A percentile compares a stretch with the other conserved stretches of the same genome.
phyloP scores from a whole-genome alignment of 108 stramenopile species.

The Epithemia pelagica region DNA sequence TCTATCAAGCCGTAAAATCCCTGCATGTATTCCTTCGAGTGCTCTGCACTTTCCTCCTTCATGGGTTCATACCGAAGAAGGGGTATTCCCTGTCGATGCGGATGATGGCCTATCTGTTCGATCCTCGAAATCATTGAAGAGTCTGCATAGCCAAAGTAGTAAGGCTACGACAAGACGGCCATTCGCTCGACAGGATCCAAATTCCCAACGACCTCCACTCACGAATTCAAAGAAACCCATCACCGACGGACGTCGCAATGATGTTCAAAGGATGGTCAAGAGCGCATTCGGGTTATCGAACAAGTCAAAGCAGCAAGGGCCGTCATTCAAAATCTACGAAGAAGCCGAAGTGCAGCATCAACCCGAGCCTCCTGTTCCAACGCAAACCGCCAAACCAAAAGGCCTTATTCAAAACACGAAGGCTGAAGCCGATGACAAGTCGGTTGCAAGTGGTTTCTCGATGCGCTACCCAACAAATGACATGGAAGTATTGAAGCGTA shows the following conservation, averaged over 20 bases:
- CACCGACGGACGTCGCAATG: not conserved
- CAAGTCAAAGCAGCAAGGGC: not conserved
- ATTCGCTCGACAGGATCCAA: slow-evolving; percentile 24
- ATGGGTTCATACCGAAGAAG: slow-evolving; percentile 51
- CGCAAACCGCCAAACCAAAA: not conserved
- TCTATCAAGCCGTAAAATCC: slow-evolving; percentile 57
- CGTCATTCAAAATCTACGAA: slow-evolving; percentile 27
- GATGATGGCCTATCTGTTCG: slow-evolving; percentile 1
- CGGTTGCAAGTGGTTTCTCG: not conserved
- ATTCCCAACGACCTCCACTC: slow-evolving; percentile 9
- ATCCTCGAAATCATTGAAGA: slow-evolving; percentile 1
- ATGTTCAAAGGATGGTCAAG: slow-evolving; percentile 6
- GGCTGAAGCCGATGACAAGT: not conserved
- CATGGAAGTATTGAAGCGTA: slow-evolving; percentile 20
- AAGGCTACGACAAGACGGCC: slow-evolving; percentile 10
- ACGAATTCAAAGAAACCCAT: not conserved
- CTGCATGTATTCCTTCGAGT: slow-evolving; percentile 51
- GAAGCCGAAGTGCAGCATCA: slow-evolving; percentile 11
- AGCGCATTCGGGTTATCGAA: not conserved
- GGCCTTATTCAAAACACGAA: not conserved
- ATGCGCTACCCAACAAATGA: not conserved
- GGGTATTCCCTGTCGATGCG: slow-evolving; percentile 15
- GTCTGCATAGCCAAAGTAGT: not conserved
- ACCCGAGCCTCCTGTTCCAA: not conserved
- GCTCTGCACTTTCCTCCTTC: slow-evolving; percentile 48